Evolutionary conservation across 495 filamentous ascomycete genomes (phyloP), one percentile per base, ranked within the genome.

Genomic region (Talaromyces stipitatus): DNA sequence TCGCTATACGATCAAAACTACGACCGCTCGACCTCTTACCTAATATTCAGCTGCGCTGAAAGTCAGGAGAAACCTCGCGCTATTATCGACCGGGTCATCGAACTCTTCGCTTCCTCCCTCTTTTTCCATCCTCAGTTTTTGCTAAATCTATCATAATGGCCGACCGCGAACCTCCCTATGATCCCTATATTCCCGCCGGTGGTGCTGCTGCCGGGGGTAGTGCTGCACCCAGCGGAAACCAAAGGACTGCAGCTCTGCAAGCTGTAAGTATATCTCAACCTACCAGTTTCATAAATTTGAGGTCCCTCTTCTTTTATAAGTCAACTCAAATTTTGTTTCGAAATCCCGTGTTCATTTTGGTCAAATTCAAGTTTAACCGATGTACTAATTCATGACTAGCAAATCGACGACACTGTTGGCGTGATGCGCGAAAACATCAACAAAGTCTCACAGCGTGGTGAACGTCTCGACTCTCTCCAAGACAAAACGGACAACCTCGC

Each of bases 401-500:
- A 97, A 96, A 95, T 98, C 73, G 86, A 97, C 67, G 87, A 90
- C 64, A 95, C 91, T 24, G 88, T 96, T 67, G 85, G 85, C 64
- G 86, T 91, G 50, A 95, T 96, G 91, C 85, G 87, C 61, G 87
- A 96, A 64, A 97, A 97, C 71, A 90, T 97, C 76, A 89, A 90
- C 75, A 92, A 90, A 72, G 88, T 95, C 41, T 87, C 87, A 30
- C 83, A 96, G 68, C 94, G 94, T 79, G 95, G 94, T 62, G 91
- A 88, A 61, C 82, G 85, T 63, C 83, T 99, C 58, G 89, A 96
- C 72, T 82, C 85, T 33, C 85, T 99, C 30, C 90, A 95, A 76
- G 86, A 95, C 71, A 97, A 97, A 82, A 95, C 95, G 57, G 90
- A 96, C 76, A 90, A 92, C 72, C 82, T 99, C 60, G 89, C 90